phyloP scores from a whole-genome alignment of 2,329 filamentous ascomycete species.

The Colletotrichum sp. region DNA sequence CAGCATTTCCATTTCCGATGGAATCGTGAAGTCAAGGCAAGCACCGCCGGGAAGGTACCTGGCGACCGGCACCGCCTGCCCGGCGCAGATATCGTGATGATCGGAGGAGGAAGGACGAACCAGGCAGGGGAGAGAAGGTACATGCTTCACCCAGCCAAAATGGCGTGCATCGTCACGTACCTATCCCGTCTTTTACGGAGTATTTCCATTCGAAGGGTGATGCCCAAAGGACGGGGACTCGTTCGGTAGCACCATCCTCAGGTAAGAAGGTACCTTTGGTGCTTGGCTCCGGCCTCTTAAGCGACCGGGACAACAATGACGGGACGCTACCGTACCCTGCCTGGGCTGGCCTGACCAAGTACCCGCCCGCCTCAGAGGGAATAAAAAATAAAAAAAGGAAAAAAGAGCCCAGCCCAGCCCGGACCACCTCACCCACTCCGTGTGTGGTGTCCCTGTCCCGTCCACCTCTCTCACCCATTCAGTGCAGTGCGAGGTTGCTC shows the following conservation, averaged over 20 bases:
- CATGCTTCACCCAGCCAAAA: not conserved
- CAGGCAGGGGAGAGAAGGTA: not conserved
- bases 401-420: not conserved
- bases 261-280: too few relatives aligned
- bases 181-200: not conserved
- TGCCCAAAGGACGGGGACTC: not conserved
- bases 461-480: not conserved
- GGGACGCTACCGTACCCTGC: not conserved
- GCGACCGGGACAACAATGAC: not conserved
- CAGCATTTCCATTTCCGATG: not conserved
- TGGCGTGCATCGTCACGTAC: not conserved
- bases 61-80: not conserved
- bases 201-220: not conserved
- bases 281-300: not conserved
- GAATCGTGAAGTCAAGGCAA: not conserved
- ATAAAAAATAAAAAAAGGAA: not conserved
- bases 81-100: not conserved
- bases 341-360: not conserved
- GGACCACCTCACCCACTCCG: slow-evolving; percentile 1
- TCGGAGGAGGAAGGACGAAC: not conserved
- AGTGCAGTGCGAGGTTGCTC: not conserved
- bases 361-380: not conserved
- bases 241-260: too few relatives aligned
- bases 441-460: not conserved
- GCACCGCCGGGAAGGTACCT: not conserved